phyloP scores from a whole-genome alignment of 2,329 filamentous ascomycete species.

The Escovopsis sp. region DNA sequence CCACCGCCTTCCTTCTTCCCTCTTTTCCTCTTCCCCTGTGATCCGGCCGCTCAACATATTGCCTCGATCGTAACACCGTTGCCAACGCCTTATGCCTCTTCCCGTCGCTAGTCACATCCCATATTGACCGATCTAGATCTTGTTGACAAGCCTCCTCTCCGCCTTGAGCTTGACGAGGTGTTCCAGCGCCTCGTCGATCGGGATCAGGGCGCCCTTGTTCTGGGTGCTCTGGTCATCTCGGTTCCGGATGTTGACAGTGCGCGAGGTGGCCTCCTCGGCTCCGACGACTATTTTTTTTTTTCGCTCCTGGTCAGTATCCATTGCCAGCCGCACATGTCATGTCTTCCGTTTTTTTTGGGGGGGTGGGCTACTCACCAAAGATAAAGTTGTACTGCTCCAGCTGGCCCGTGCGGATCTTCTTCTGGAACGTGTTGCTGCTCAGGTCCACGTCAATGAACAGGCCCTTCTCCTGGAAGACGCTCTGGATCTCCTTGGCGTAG shows the following conservation, averaged over 20 bases:
- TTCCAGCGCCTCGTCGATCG: slow-evolving; percentile 40
- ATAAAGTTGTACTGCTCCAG: slow-evolving; percentile 75
- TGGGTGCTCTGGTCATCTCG: slow-evolving; percentile 48
- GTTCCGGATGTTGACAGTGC: slow-evolving; percentile 49
- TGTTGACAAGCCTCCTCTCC: slow-evolving; percentile 26
- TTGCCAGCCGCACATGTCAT: not conserved
- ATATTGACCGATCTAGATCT: slow-evolving; percentile 12
- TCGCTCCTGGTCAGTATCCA: not conserved
- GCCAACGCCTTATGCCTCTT: too few species aligned
- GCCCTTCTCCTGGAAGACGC: slow-evolving; percentile 49
- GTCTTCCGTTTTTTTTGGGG: not conserved
- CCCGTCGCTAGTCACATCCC: too few species aligned
- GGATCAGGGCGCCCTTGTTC: slow-evolving; percentile 43
- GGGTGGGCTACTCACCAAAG: slow-evolving; percentile 37
- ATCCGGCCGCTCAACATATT: too few species aligned
- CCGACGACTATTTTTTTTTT: slow-evolving; percentile 37
- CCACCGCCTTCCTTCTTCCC: too few species aligned
- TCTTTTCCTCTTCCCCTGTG: too few species aligned
- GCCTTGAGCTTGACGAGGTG: slow-evolving; percentile 38
- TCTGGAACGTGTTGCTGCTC: slow-evolving; percentile 66
- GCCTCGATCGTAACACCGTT: too few species aligned
- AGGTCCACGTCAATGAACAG: slow-evolving; percentile 49
- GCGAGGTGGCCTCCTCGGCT: slow-evolving; percentile 43
- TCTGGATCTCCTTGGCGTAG: slow-evolving; percentile 62
- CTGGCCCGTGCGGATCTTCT: slow-evolving; percentile 78